phyloP scores from a whole-genome alignment of 345 rosid species.

The Brassica nigra region DNA sequence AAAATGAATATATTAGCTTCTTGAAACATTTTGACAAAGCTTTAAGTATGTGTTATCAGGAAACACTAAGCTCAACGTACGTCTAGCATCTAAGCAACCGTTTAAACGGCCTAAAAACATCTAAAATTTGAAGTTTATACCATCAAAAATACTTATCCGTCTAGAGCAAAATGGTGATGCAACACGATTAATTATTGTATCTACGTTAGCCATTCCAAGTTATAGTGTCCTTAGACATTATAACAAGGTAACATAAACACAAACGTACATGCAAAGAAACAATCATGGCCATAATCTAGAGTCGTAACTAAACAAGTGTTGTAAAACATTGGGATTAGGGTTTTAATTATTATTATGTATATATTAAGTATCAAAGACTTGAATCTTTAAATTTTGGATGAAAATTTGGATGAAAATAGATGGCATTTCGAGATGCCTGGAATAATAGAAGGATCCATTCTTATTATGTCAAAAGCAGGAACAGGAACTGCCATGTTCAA shows the following conservation, averaged over 20 bases:
- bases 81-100: not conserved
- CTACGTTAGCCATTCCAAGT: not conserved
- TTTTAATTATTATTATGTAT: not conserved
- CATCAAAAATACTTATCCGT: not conserved
- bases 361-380: not conserved
- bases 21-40: not conserved
- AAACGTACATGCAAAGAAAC: conserved; percentile 3
- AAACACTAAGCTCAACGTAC: not conserved
- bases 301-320: not conserved
- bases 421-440: conserved; percentile 83
- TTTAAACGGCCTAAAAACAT: not conserved
- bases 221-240: not conserved
- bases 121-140: not conserved
- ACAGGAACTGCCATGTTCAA: conserved; percentile 96
- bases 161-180: not conserved
- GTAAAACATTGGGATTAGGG: not conserved
- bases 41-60: not conserved
- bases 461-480: conserved; percentile 83
- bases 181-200: not conserved
- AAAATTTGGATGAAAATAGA: conserved; percentile 44
- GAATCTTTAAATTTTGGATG: not conserved
- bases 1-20: not conserved
- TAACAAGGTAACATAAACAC: not conserved
- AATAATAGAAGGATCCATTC: conserved; percentile 69
- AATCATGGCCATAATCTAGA: conserved; percentile 1